phyloP scores from a whole-genome alignment of 768 basidiomycete genomes.

The Porpolomopsis calyptriformis region DNA sequence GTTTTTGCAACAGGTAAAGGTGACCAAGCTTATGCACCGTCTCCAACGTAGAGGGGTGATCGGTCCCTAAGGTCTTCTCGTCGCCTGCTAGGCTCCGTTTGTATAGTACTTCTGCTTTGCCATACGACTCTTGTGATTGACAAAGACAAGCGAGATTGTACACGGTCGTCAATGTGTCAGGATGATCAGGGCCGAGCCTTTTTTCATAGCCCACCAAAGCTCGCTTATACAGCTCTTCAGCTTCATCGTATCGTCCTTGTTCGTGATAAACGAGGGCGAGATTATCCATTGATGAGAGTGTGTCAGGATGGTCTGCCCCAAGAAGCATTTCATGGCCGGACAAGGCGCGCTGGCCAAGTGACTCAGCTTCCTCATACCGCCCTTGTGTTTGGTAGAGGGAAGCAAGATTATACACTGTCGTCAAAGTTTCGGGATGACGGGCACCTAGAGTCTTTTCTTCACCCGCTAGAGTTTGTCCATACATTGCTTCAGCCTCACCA shows the following conservation, averaged over 20 bases:
- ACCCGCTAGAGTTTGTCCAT: no score
- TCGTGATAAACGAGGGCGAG: neutral
- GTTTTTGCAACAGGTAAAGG: neutral
- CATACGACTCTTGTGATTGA: neutral
- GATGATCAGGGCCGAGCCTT: neutral
- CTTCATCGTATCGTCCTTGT: neutral
- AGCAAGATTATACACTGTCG: no score
- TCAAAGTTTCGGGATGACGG: no score
- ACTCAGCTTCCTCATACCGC: no score
- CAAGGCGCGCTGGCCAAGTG: no score
- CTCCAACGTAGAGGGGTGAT: neutral
- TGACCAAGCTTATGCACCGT: neutral
- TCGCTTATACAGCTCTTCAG: neutral
- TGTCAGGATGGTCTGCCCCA: neutral
- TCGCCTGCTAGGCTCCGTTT: no score
- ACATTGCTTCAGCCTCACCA: no score
- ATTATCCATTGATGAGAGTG: neutral
- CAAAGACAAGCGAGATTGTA: neutral
- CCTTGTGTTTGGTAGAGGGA: no score
- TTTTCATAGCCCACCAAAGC: neutral
- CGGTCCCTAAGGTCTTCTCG: neutral
- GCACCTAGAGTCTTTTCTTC: no score
- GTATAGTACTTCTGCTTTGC: no score
- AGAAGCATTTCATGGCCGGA: neutral
- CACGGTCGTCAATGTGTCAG: neutral